Evolutionary conservation across 23 red algal genomes (phyloP), one percentile per base, ranked within the genome.

Genomic region (Gracilariopsis chorda): DNA sequence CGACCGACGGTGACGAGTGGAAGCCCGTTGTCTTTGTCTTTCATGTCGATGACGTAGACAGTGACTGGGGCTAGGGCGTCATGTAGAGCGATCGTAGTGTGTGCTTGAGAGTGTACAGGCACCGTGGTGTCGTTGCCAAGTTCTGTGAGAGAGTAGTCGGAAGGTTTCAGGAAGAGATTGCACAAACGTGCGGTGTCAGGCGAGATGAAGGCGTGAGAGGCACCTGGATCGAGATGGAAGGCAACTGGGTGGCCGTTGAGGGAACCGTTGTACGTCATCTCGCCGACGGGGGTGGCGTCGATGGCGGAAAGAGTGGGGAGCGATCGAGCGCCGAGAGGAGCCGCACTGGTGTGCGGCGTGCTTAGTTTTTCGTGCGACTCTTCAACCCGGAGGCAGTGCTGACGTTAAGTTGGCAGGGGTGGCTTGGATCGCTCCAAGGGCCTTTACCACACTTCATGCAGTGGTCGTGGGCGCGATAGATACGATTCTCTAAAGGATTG

Each of bases 131-230:
- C n/a, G n/a, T n/a, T n/a, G n/a, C n/a, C n/a, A n/a, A 58, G 53
- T 58, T 58, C 53, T 5, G 53, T 58, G 28, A 9, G 14, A 8
- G 6, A 4, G 53, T 25, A 58, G 5, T 4, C 53, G 14, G 53
- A 19, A 19, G 53, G 53, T 36, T 71, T 4, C 5, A 71, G 64
- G 33, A 11, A 11, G n/a, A 77, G 41, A 7, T 52, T 5, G 70
- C 70, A 77, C 2, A 4, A 14, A 4, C 6, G 42, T 4, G 29
- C 56, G 55, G 52, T 43, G 25, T 0, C 0, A 41, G 21, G 20
- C 16, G 79, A 65, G 30, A 65, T 64, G 32, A 83, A 83, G 57
- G 25, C 58, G 57, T 83, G 79, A 0, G 79, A 83, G 10, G 70
- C 70, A 6, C 70, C 70, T 10, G 70, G 47, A 23, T 77, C 17